These are phyloP conservation scores for Fusarium anthophilum DNA, from an alignment of 2,329 filamentous ascomycete genomes.

Conservation along the genomic window DNA sequence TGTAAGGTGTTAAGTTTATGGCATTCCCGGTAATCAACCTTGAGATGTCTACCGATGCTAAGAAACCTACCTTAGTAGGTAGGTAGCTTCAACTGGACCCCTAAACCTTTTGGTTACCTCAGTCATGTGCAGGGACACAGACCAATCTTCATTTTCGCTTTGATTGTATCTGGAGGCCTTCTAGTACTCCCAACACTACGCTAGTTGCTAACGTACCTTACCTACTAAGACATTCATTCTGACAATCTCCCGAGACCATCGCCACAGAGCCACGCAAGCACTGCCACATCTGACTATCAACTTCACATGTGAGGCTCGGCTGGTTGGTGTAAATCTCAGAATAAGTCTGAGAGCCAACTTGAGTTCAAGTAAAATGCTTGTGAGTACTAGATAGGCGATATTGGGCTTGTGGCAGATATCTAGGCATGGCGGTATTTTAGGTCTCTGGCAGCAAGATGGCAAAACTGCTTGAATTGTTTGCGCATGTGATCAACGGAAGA, in stretches of 20 bases:
- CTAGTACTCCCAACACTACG: neutral
- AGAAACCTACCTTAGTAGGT: neutral
- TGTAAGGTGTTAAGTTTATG: neutral
- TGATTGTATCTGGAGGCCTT: neutral
- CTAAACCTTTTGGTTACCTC: neutral
- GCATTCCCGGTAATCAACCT: neutral
- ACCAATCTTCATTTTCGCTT: neutral
- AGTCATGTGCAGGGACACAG: neutral
- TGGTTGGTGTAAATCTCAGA: neutral
- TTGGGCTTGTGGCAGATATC: too few relatives aligned
- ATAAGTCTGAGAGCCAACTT: neutral
- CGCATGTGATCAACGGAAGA: slow-evolving; percentile 14
- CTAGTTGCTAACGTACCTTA: neutral
- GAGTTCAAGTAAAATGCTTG: neutral
- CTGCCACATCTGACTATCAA: slow-evolving; percentile 14
- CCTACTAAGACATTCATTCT: neutral
- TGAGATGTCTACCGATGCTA: neutral
- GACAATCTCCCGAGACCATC: neutral
- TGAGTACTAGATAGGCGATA: too few relatives aligned
- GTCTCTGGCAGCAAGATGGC: too few relatives aligned
- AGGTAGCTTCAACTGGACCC: neutral
- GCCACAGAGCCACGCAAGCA: slow-evolving; percentile 30
- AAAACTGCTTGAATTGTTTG: neutral
- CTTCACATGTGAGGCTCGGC: slow-evolving; percentile 3
- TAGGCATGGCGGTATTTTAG: neutral